Percentiles rank a stretch among this genome's conserved stretches.
These are phyloP conservation scores for Haematococcus sp. DNA, from an alignment of 139 green algal species.

Conservation along the genomic window DNA sequence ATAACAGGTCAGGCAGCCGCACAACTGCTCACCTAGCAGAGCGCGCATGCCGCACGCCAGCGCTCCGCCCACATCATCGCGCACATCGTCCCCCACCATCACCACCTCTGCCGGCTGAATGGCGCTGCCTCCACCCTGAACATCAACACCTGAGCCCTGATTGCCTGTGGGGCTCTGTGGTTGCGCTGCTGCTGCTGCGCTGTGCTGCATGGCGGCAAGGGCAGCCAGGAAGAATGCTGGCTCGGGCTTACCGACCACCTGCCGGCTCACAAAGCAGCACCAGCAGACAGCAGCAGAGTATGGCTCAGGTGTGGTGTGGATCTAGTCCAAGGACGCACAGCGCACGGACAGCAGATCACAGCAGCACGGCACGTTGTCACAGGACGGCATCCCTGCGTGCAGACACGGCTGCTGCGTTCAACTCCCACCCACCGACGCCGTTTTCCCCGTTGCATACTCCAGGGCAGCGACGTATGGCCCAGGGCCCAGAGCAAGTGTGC, in stretches of 20 bases:
- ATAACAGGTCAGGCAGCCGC: too few relatives aligned
- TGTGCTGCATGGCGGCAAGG: conserved; percentile 16
- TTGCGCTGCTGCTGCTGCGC: neutral
- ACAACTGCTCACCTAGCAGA: conserved; percentile 33
- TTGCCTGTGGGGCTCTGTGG: too few relatives aligned
- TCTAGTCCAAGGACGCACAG: too few relatives aligned
- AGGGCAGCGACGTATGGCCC: conserved; percentile 32
- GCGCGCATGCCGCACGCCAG: conserved; percentile 33
- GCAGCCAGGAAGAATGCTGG: conserved; percentile 37
- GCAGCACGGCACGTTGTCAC: too few relatives aligned
- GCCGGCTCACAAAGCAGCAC: neutral
- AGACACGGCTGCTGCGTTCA: too few relatives aligned
- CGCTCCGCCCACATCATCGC: conserved; percentile 42
- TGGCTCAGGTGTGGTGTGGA: too few relatives aligned
- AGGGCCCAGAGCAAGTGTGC: conserved; percentile 30
- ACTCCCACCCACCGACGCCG: neutral
- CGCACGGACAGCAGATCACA: too few relatives aligned
- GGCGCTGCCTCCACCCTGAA: neutral
- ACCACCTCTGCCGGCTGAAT: conserved; percentile 12
- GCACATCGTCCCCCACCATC: conserved; percentile 48
- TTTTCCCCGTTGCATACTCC: too few relatives aligned
- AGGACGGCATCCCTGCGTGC: too few relatives aligned
- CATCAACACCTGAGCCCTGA: neutral
- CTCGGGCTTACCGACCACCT: conserved; percentile 48
- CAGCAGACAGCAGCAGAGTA: neutral